Evolutionary conservation across 2,329 filamentous ascomycete species (phyloP), one percentile per base, ranked within the genome.

Genomic region (Colletotrichum tofieldiae): DNA sequence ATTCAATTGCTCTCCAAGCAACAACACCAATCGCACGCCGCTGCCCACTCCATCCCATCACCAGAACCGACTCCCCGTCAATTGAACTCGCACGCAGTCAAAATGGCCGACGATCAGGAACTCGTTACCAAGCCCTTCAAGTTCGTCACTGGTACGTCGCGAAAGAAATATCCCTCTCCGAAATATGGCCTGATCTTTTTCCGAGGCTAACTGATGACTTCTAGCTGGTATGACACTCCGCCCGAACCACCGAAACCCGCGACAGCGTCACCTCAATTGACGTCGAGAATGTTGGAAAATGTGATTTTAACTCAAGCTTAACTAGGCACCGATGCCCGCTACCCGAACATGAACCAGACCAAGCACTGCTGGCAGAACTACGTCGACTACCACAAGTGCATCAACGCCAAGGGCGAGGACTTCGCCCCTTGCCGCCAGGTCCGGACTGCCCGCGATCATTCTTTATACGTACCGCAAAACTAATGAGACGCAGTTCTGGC

Each of bases 281-380:
- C 45, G 47, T n/a, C 65, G 51, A 43, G 20, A 29, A 60, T 32
- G n/a, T 54, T 66, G 37, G 26, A 41, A 43, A n/a, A 45, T 45
- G 23, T 71, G 32, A 41, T 39, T 35, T 43, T 67, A 63, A 74
- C 55, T 12, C 49, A 26, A 61, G 35, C n/a, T 61, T 54, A 67
- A n/a, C 76, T 80, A 98, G 96, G 96, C 89, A 97, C 97, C 89
- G 96, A 99, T 85, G 96, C 96, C 86, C 96, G 96, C 85, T 99
- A 98, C 89, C 96, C 96, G 82, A 98, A 99, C 90, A 88, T 92
- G 89, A 99, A 99, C 89, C 94, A 96, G 89, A 93, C 95, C 87
- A 98, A 98, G 93, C 95, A 99, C 92, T 99, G 96, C 94, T 99
- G 96, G 96, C 97, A 99, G 86, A 99, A 99, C 91, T 99, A 99